A percentile compares a stretch with the other conserved stretches of the same genome.
Evolutionary conservation across 179 eudicot genomes (phyloP).

Genomic region (Heliamphora pulchella): DNA sequence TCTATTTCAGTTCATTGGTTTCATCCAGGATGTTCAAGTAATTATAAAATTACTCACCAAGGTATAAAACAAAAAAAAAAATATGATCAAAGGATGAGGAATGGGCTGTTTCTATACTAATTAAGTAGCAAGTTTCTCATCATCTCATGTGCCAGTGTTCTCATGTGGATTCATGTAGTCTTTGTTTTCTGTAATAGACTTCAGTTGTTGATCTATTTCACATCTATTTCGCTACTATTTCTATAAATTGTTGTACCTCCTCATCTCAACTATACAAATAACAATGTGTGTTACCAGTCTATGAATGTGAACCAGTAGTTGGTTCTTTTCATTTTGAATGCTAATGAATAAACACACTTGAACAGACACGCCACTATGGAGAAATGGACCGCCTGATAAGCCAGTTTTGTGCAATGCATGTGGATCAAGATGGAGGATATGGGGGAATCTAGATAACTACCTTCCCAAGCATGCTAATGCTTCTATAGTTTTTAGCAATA

Average conservation of each 20-base stretch:
- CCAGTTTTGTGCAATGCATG: conserved; percentile 43
- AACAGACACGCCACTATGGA: conserved; percentile 36
- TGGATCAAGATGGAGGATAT: conserved; percentile 35
- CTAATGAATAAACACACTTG: conserved; percentile 2
- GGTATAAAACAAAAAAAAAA: neutral
- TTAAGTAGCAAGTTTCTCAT: too few relatives aligned
- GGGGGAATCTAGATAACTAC: conserved; percentile 22
- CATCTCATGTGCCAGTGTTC: neutral
- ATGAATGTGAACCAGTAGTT: neutral
- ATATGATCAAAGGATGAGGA: neutral
- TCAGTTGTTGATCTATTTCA: neutral
- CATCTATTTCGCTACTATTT: too few relatives aligned
- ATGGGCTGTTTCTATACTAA: neutral
- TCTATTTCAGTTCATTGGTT: neutral
- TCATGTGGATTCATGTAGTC: neutral
- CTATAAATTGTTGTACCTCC: neutral
- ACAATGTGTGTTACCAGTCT: neutral
- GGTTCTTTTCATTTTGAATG: neutral
- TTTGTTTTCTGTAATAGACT: neutral
- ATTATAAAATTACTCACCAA: neutral
- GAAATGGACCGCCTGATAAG: conserved; percentile 34
- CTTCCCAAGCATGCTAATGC: conserved; percentile 24
- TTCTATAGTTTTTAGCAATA: neutral
- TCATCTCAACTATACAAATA: neutral
- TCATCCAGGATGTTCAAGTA: neutral